These are phyloP conservation scores for Cladobotryum protrusum DNA, from an alignment of 2,329 filamentous ascomycete genomes.

Conservation along the genomic window DNA sequence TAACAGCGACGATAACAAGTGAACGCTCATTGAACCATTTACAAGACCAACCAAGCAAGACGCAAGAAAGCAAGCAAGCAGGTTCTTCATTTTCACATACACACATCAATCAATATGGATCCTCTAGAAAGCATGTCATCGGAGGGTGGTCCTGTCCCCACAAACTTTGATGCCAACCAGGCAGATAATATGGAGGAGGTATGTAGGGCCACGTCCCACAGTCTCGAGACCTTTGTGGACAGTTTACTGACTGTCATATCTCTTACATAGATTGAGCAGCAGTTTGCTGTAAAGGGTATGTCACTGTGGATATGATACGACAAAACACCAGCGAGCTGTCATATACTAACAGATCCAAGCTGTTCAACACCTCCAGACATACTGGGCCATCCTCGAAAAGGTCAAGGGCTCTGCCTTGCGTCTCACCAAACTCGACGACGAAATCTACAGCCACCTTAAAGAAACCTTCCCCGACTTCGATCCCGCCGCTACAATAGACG, in stretches of 20 bases:
- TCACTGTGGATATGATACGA: not conserved
- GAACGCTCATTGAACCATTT: not conserved
- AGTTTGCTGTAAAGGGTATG: conserved; percentile 92
- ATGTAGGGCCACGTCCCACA: conserved; percentile 24
- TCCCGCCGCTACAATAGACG: conserved; percentile 70
- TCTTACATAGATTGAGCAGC: conserved; percentile 81
- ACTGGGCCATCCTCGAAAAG: conserved; percentile 92
- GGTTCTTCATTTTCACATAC: not conserved
- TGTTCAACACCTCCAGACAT: conserved; percentile 93
- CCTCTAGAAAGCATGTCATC: conserved; percentile 32
- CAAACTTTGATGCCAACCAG: conserved; percentile 54
- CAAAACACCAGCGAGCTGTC: no score
- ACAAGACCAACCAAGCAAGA: no score
- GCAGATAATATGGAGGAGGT: conserved; percentile 52
- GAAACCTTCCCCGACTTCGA: conserved; percentile 91
- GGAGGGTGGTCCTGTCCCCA: conserved; percentile 34
- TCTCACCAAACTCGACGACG: conserved; percentile 90
- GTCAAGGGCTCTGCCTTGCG: conserved; percentile 82
- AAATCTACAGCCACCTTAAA: conserved; percentile 86
- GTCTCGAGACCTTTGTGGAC: not conserved
- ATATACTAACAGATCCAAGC: conserved; percentile 35
- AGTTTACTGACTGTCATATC: not conserved
- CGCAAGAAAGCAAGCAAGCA: no score
- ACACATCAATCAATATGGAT: conserved; percentile 26
- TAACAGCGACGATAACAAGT: not conserved